phyloP scores from a whole-genome alignment of 345 rosid genomes.

The Nasturtium officinale region DNA sequence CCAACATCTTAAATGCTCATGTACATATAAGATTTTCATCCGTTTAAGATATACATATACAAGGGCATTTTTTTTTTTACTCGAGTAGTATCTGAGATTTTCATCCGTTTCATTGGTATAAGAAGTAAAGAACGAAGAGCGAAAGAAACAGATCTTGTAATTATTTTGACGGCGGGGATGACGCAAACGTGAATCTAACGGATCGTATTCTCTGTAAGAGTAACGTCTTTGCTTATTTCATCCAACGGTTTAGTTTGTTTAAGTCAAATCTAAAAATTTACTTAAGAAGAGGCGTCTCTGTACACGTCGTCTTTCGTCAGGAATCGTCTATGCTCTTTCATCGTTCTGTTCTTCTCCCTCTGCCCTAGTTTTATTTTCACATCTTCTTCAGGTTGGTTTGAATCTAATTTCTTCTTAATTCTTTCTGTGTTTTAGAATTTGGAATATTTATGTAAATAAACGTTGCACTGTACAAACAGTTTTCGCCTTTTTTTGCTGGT shows the following conservation, averaged over 20 bases:
- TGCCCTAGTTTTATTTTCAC: not conserved
- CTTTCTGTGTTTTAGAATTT: not conserved
- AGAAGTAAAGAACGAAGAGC: not conserved
- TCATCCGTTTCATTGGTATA: no score
- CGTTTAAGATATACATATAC: no score
- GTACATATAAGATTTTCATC: no score
- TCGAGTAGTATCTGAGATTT: no score
- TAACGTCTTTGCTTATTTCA: slow-evolving; percentile 12
- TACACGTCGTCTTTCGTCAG: slow-evolving; percentile 8
- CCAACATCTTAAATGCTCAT: no score
- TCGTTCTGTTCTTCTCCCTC: not conserved
- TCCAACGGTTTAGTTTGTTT: not conserved
- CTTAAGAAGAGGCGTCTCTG: slow-evolving; percentile 1
- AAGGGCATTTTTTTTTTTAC: no score
- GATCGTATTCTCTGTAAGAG: slow-evolving; percentile 21
- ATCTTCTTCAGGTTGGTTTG: slow-evolving; percentile 24
- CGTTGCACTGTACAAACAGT: not conserved
- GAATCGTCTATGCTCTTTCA: slow-evolving; percentile 21
- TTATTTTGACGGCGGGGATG: slow-evolving; percentile 28
- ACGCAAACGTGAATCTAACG: slow-evolving; percentile 38
- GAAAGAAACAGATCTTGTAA: not conserved
- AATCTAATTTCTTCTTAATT: not conserved
- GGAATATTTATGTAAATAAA: not conserved
- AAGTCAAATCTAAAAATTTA: slow-evolving; percentile 30
- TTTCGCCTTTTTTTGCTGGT: not conserved